These are phyloP conservation scores for Discostella stelligera DNA, from an alignment of 352 stramenopile genomes.

Conservation along the genomic window DNA sequence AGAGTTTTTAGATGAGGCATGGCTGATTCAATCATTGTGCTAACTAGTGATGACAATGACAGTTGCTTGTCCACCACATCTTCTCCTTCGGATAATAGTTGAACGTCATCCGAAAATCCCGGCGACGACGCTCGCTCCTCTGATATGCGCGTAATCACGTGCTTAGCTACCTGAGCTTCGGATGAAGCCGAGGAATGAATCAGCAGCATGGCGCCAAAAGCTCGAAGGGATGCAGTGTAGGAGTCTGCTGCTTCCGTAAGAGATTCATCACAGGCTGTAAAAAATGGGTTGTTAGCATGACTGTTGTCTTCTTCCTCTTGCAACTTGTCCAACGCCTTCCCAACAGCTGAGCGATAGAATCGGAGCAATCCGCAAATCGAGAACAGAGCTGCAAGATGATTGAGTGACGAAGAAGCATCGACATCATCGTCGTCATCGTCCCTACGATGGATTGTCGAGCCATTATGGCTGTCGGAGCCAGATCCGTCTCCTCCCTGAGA, in stretches of 20 bases:
- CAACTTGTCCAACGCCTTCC: slow-evolving; percentile 57
- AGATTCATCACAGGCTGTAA: slow-evolving; percentile 56
- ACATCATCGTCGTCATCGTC: slow-evolving; percentile 52
- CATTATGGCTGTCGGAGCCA: neutral
- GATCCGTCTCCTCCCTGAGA: slow-evolving; percentile 16
- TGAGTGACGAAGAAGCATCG: slow-evolving; percentile 22
- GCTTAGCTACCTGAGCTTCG: slow-evolving; percentile 57
- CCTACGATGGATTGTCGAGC: slow-evolving; percentile 9
- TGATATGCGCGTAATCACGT: slow-evolving; percentile 60
- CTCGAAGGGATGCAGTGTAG: slow-evolving; percentile 71
- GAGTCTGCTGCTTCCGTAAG: slow-evolving; percentile 58
- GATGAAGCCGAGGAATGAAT: slow-evolving; percentile 50
- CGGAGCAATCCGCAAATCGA: slow-evolving; percentile 74
- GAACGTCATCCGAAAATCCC: slow-evolving; percentile 64
- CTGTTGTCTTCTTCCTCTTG: slow-evolving; percentile 5
- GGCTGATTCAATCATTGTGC: slow-evolving; percentile 62
- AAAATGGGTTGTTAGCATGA: slow-evolving; percentile 29
- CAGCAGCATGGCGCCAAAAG: slow-evolving; percentile 68
- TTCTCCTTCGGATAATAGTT: slow-evolving; percentile 27
- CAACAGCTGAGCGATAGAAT: slow-evolving; percentile 71
- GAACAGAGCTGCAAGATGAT: slow-evolving; percentile 66
- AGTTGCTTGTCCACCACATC: slow-evolving; percentile 51
- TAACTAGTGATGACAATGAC: slow-evolving; percentile 61
- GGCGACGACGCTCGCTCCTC: slow-evolving; percentile 67
- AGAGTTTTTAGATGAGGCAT: slow-evolving; percentile 61